Conservation (phyloP, 2,329 filamentous ascomycete species). For the Fusarium compactum region DNA sequence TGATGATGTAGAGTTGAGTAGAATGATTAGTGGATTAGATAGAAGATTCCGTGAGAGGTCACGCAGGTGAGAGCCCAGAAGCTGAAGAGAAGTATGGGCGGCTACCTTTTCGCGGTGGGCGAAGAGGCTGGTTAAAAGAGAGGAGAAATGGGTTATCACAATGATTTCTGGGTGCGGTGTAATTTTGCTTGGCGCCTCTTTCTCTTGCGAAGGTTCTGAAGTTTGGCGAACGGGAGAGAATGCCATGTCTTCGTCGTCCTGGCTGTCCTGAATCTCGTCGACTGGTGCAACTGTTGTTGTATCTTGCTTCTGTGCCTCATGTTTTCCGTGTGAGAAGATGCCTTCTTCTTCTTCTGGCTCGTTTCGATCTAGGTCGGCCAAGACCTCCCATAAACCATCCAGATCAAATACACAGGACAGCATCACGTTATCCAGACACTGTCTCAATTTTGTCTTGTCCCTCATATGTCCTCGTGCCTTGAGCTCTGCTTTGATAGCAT, state of each 20-base stretch:
- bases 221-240: slow-evolving; percentile 20
- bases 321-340: not conserved
- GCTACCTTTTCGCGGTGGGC: slow-evolving; percentile 58
- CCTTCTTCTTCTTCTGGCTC: slow-evolving; percentile 53
- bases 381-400: slow-evolving; percentile 68
- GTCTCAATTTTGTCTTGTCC: slow-evolving; percentile 46
- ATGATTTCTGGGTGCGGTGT: slow-evolving; percentile 56
- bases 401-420: slow-evolving; percentile 70
- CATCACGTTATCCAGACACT: slow-evolving; percentile 62
- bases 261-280: slow-evolving; percentile 52
- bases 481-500: slow-evolving; percentile 56
- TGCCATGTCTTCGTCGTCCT: slow-evolving; percentile 49
- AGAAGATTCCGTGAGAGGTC: slow-evolving; percentile 57
- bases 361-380: slow-evolving; percentile 61
- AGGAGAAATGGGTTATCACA: slow-evolving; percentile 66
- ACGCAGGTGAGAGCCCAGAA: slow-evolving; percentile 62
- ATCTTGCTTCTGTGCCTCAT: not conserved
- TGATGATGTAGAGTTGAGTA: slow-evolving; percentile 64
- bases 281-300: slow-evolving; percentile 3
- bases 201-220: slow-evolving; percentile 4
- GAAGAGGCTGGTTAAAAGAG: slow-evolving; percentile 65
- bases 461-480: slow-evolving; percentile 29
- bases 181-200: slow-evolving; percentile 1
- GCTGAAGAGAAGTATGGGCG: slow-evolving; percentile 62
- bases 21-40: slow-evolving; percentile 62